These are phyloP conservation scores for Acanthamoeba castellanii DNA, from an alignment of 208 protist species.

Conservation along the genomic window DNA sequence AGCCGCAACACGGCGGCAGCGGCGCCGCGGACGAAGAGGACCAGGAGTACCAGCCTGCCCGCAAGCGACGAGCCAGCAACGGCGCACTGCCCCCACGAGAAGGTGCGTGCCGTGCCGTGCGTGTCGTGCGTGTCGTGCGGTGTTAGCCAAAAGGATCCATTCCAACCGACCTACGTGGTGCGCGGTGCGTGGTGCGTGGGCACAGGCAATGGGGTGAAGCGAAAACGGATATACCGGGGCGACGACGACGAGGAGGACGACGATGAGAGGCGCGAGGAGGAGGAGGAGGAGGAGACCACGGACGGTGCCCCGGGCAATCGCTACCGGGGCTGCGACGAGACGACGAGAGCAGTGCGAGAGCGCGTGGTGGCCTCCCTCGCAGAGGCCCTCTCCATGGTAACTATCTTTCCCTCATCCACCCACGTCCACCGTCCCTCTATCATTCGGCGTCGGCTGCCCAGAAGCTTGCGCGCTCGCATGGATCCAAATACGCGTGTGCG, in stretches of 20 bases:
- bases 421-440: no score
- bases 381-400: no score
- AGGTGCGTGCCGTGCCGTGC: no score
- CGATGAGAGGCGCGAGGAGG: neutral
- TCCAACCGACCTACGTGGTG: neutral
- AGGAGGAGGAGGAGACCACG: no score
- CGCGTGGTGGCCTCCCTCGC: no score
- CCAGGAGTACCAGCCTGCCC: neutral
- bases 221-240: neutral
- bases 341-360: neutral
- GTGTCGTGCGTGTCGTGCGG: neutral
- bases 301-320: neutral
- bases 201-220: conserved; percentile 3
- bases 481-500: no score
- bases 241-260: neutral
- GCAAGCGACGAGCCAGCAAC: neutral
- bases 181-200: neutral
- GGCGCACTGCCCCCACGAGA: neutral
- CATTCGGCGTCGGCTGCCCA: no score
- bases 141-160: neutral
- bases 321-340: neutral
- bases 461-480: no score
- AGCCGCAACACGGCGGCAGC: no score
- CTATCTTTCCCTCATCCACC: no score
- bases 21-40: neutral